A percentile compares a stretch with the other conserved stretches of the same genome.
These are phyloP conservation scores for Aspergillus felis DNA, from an alignment of 2,329 filamentous ascomycete genomes.

Conservation along the genomic window DNA sequence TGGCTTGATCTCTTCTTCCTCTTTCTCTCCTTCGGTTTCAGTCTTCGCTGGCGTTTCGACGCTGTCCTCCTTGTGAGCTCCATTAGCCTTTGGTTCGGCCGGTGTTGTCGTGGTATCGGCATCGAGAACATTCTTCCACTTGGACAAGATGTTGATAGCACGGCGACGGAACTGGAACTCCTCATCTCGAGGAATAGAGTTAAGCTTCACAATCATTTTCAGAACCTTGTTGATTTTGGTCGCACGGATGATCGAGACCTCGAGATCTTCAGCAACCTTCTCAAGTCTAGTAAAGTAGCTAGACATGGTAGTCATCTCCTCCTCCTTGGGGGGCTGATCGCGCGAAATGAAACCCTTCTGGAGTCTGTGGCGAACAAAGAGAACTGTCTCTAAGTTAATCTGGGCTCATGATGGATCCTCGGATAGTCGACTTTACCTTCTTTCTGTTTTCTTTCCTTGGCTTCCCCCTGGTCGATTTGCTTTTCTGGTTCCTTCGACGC, in stretches of 20 bases:
- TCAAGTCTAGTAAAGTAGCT: conserved; percentile 67
- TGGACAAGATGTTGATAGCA: conserved; percentile 72
- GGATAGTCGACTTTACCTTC: conserved; percentile 38
- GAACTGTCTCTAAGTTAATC: conserved; percentile 50
- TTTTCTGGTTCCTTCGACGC: conserved; percentile 50
- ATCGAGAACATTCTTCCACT: conserved; percentile 83
- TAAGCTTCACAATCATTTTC: conserved; percentile 86
- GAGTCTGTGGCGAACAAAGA: conserved; percentile 89
- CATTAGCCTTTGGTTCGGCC: conserved; percentile 40
- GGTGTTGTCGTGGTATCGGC: conserved; percentile 48
- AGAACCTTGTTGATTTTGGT: conserved; percentile 99
- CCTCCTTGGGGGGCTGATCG: conserved; percentile 79
- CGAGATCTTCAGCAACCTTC: conserved; percentile 63
- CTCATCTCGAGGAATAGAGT: conserved; percentile 79
- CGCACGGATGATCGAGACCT: conserved; percentile 78
- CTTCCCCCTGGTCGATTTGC: conserved; percentile 52
- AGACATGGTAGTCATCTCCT: conserved; percentile 50
- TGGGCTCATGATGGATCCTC: neutral
- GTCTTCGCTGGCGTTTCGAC: conserved; percentile 27
- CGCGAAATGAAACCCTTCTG: conserved; percentile 89
- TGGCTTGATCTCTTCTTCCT: conserved; percentile 27
- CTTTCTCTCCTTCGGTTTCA: conserved; percentile 32
- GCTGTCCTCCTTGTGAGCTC: conserved; percentile 36
- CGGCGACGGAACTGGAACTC: conserved; percentile 86
- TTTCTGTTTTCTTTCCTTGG: conserved; percentile 56